These are phyloP conservation scores for Collybia mongolica DNA, from an alignment of 768 basidiomycete genomes.

Conservation along the genomic window DNA sequence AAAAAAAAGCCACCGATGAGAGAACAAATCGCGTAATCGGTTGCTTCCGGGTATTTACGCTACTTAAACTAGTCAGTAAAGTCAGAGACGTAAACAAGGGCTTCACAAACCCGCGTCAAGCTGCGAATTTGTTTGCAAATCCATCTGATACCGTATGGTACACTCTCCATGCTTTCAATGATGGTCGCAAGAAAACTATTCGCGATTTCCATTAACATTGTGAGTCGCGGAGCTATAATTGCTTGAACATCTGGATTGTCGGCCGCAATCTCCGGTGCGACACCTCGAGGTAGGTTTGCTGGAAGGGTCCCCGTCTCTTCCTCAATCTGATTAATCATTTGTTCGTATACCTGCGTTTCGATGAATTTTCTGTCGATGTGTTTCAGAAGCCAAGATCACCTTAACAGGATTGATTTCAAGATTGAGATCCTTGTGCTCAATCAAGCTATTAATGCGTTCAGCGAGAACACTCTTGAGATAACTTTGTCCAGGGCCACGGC, in stretches of 20 bases:
- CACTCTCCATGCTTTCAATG: slow-evolving; percentile 97
- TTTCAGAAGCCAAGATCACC: slow-evolving; percentile 39
- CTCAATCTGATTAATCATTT: slow-evolving; percentile 99
- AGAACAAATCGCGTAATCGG: slow-evolving; percentile 97
- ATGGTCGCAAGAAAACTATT: slow-evolving; percentile 97
- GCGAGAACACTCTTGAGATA: slow-evolving; percentile 97
- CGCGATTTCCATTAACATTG: slow-evolving; percentile 99
- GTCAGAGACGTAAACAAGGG: slow-evolving; percentile 2
- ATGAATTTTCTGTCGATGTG: slow-evolving; percentile 1
- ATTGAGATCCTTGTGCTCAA: slow-evolving; percentile 99
- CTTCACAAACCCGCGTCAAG: slow-evolving; percentile 76
- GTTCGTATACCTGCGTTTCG: slow-evolving; percentile 84
- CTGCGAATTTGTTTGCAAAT: slow-evolving; percentile 99
- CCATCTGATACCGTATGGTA: slow-evolving; percentile 99
- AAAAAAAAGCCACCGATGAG: slow-evolving; percentile 99
- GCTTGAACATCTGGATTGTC: slow-evolving; percentile 96
- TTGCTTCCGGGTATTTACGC: slow-evolving; percentile 99
- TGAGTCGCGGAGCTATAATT: slow-evolving; percentile 94
- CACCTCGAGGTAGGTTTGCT: slow-evolving; percentile 87
- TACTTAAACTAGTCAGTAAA: slow-evolving; percentile 28
- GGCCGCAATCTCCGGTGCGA: slow-evolving; percentile 91
- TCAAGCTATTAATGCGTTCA: slow-evolving; percentile 96
- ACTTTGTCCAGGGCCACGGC: slow-evolving; percentile 96
- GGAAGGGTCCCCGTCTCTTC: slow-evolving; percentile 95
- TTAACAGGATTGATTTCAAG: slow-evolving; percentile 99